Evolutionary conservation across 2,329 filamentous ascomycete genomes (phyloP).

Genomic region (Talaromyces sp.): DNA sequence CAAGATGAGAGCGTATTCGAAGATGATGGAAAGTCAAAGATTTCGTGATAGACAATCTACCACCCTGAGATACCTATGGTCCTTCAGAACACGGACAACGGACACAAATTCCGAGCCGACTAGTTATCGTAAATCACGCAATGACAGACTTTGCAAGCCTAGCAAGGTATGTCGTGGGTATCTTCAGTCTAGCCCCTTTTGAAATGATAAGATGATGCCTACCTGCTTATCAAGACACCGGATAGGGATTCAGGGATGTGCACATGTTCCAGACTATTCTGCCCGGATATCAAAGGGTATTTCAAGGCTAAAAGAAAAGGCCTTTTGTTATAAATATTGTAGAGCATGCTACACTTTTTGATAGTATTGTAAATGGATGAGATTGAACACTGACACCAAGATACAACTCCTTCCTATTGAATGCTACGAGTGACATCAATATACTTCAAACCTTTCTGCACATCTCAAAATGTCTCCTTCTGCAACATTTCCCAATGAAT

Average conservation of each 20-base stretch:
- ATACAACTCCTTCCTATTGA: neutral
- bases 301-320: neutral
- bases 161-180: neutral
- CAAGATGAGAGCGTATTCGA: neutral
- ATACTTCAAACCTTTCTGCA: slow-evolving; percentile 4
- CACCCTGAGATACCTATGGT: neutral
- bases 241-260: no score
- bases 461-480: no score
- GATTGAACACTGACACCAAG: neutral
- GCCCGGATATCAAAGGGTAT: slow-evolving; percentile 6
- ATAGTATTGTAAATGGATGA: neutral
- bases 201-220: no score
- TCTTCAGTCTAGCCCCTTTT: no score
- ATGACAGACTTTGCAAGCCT: neutral
- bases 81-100: neutral
- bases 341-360: no score
- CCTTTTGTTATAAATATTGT: neutral
- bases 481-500: no score
- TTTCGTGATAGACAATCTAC: neutral
- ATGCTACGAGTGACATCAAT: neutral
- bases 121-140: slow-evolving; percentile 1
- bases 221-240: no score
- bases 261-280: neutral
- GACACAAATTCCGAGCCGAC: neutral
- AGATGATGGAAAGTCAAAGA: neutral